phyloP scores from a whole-genome alignment of 2,329 filamentous ascomycete species.

The Pseudogymnoascus sp. region DNA sequence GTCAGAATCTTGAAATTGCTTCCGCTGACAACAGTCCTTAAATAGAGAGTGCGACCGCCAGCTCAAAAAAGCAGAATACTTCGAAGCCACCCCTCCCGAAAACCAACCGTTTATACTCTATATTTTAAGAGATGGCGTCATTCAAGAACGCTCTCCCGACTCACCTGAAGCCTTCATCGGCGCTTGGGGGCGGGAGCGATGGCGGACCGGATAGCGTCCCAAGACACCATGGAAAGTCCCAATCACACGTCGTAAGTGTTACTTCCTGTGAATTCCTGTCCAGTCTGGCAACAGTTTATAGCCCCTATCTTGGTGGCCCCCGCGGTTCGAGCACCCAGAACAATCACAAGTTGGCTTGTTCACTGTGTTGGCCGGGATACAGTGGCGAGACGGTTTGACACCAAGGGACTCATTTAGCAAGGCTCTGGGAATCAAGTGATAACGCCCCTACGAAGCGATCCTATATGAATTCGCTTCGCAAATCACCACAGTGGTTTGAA shows the following conservation, averaged over 20 bases:
- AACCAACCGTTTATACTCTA: background rate
- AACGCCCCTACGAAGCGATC: background rate
- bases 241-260: slow-evolving; percentile 72
- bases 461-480: background rate
- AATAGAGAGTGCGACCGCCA: slow-evolving; percentile 5
- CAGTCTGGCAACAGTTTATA: background rate
- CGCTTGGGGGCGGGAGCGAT: slow-evolving; percentile 32
- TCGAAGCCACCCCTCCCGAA: slow-evolving; percentile 16
- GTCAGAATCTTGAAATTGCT: slow-evolving; percentile 3
- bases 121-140: slow-evolving; percentile 49
- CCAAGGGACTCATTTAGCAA: background rate
- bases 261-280: background rate
- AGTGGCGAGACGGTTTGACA: background rate
- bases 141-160: slow-evolving; percentile 71
- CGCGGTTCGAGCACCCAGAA: background rate
- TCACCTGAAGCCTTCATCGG: slow-evolving; percentile 64
- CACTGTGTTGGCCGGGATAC: background rate
- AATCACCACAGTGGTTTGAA: background rate
- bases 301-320: background rate
- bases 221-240: slow-evolving; percentile 74
- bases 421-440: slow-evolving; percentile 4
- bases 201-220: slow-evolving; percentile 38
- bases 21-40: slow-evolving; percentile 2
- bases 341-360: background rate
- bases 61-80: slow-evolving; percentile 1